phyloP scores from a whole-genome alignment of 192 early-diverging fungal genomes.

The Linnemannia zychae region DNA sequence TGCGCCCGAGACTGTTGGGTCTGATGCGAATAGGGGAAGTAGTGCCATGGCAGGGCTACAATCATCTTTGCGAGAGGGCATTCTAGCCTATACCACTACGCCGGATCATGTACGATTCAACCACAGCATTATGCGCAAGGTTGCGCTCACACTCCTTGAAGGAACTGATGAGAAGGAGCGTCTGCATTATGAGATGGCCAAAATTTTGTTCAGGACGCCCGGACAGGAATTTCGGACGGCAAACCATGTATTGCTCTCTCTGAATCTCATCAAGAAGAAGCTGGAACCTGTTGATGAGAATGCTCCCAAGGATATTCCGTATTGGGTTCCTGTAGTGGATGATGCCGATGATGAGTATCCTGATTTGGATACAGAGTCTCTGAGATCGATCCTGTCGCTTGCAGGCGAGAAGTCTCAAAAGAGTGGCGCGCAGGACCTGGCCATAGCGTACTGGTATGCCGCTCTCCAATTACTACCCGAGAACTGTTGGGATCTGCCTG shows the following conservation, averaged over 20 bases:
- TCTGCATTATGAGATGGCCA: constrained; percentile 49
- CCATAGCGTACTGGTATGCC: constrained; percentile 41
- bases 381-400: constrained; percentile 27
- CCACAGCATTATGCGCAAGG: constrained; percentile 45
- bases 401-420: constrained; percentile 52
- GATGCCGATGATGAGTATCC: neutral
- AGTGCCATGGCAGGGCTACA: constrained; percentile 51
- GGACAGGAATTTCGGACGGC: constrained; percentile 44
- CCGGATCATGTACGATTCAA: constrained; percentile 39
- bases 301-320: constrained; percentile 1
- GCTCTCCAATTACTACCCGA: constrained; percentile 29
- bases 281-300: neutral
- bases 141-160: constrained; percentile 26
- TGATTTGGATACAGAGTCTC: constrained; percentile 13
- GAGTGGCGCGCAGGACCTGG: constrained; percentile 51
- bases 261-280: constrained; percentile 38
- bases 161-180: constrained; percentile 46
- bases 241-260: constrained; percentile 32
- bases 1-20: neutral
- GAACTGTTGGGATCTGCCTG: constrained; percentile 33
- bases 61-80: constrained; percentile 31
- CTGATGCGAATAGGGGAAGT: constrained; percentile 29
- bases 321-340: constrained; percentile 36
- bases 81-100: constrained; percentile 40
- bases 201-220: constrained; percentile 18